Conservation (phyloP, 1,139 yeast genomes). For the Hansenula sp. region DNA sequence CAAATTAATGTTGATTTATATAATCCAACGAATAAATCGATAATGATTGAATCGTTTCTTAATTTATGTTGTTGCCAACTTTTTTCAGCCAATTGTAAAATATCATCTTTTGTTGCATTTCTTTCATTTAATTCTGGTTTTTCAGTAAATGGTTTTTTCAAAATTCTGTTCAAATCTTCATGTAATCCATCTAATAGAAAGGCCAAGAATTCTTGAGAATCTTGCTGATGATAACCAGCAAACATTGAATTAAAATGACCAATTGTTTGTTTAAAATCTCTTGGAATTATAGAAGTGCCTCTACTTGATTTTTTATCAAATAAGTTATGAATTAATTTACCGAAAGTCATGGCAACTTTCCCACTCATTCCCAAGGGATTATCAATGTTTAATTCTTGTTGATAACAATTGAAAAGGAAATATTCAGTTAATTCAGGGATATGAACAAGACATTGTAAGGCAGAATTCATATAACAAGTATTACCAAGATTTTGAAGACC, state of each 20-base stretch:
- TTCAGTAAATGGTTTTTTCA: constrained; percentile 80
- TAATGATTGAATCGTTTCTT: constrained; percentile 82
- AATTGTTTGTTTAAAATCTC: constrained; percentile 73
- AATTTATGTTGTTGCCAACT: constrained; percentile 81
- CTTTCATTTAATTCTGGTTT: constrained; percentile 75
- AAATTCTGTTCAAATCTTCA: constrained; percentile 84
- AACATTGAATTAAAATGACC: constrained; percentile 82
- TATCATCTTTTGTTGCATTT: constrained; percentile 47
- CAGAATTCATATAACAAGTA: constrained; percentile 96
- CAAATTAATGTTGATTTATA: constrained; percentile 88
- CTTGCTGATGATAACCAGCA: constrained; percentile 89
- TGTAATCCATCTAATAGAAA: constrained; percentile 89
- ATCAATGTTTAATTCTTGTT: constrained; percentile 61
- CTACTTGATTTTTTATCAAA: constrained; percentile 37
- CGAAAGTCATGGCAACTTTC: constrained; percentile 74
- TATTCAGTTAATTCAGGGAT: constrained; percentile 80
- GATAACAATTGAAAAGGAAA: constrained; percentile 60
- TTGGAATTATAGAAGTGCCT: constrained; percentile 40
- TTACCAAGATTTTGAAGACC: constrained; percentile 88
- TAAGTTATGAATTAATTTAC: constrained; percentile 54
- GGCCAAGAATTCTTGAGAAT: constrained; percentile 91
- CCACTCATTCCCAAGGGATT: constrained; percentile 90
- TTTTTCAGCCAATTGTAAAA: constrained; percentile 58
- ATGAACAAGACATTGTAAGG: constrained; percentile 85
- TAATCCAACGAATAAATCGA: constrained; percentile 85